These are phyloP conservation scores for Euphorbia peplus DNA, from an alignment of 345 rosid genomes.

Conservation along the genomic window DNA sequence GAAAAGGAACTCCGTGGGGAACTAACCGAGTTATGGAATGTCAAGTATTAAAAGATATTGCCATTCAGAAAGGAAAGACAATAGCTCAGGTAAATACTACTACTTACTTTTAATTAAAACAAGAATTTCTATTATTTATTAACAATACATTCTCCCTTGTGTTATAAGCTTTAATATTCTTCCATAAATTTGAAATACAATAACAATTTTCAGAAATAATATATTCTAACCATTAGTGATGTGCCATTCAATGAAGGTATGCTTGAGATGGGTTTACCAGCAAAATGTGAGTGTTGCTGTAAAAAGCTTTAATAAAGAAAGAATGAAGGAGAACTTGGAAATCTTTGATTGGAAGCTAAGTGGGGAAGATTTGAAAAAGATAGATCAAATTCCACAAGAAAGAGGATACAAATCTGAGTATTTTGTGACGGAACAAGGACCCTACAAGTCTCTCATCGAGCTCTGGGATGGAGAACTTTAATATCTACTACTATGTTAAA, in stretches of 20 bases:
- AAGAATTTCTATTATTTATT: no score
- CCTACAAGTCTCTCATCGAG: slow-evolving; percentile 24
- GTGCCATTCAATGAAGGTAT: slow-evolving; percentile 9
- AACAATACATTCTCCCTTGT: no score
- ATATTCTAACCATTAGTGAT: no score
- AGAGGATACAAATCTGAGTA: background rate
- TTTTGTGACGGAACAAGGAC: slow-evolving; percentile 12
- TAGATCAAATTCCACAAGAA: slow-evolving; percentile 26
- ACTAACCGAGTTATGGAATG: slow-evolving; percentile 25
- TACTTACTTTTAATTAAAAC: no score
- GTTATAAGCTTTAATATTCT: no score
- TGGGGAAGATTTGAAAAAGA: slow-evolving; percentile 21
- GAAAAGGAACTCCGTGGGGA: slow-evolving; percentile 38
- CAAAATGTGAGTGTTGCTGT: slow-evolving; percentile 27
- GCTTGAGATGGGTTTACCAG: slow-evolving; percentile 36
- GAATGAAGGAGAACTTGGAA: slow-evolving; percentile 26
- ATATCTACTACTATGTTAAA: no score
- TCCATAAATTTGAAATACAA: no score
- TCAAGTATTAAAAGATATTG: slow-evolving; percentile 28
- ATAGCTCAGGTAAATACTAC: slow-evolving; percentile 28
- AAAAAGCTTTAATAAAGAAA: slow-evolving; percentile 32
- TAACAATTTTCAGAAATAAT: no score
- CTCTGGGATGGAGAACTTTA: slow-evolving; percentile 34
- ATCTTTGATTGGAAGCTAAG: slow-evolving; percentile 32
- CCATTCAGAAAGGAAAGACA: slow-evolving; percentile 27